phyloP scores from a whole-genome alignment of 176 grass and related monocot genomes.

The Bothriochloa decipiens region DNA sequence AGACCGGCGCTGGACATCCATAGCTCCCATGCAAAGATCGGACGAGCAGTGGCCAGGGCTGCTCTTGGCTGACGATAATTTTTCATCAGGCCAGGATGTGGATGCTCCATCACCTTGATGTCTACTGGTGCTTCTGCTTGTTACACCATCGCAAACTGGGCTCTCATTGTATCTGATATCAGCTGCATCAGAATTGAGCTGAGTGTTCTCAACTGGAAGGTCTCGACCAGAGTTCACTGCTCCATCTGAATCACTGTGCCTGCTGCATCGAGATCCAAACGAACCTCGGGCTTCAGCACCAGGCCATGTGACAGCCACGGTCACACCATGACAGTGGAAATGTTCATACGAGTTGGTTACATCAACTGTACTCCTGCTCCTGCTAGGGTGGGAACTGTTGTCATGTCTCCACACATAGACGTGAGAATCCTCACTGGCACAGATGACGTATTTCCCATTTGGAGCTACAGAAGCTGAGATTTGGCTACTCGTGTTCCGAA shows the following conservation, averaged over 20 bases:
- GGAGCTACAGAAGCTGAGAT: constrained; percentile 87
- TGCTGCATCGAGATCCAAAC: constrained; percentile 44
- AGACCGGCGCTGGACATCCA: constrained; percentile 56
- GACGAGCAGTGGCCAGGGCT: constrained; percentile 54
- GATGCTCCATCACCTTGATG: constrained; percentile 34
- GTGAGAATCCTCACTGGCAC: constrained; percentile 91
- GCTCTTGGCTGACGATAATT: constrained; percentile 49
- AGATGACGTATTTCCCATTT: constrained; percentile 94
- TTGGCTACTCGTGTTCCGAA: constrained; percentile 95
- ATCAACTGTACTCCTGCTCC: constrained; percentile 70
- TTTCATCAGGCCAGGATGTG: constrained; percentile 56
- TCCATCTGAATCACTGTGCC: constrained; percentile 54
- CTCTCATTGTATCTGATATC: constrained; percentile 35
- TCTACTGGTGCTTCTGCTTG: constrained; percentile 27
- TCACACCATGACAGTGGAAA: constrained; percentile 84
- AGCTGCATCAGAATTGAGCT: constrained; percentile 35
- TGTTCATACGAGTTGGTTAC: constrained; percentile 91
- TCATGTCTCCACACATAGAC: constrained; percentile 97
- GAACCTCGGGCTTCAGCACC: constrained; percentile 45
- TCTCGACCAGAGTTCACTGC: constrained; percentile 39
- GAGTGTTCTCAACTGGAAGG: constrained; percentile 30
- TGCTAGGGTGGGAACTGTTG: constrained; percentile 72
- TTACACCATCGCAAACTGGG: constrained; percentile 12
- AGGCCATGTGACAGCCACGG: constrained; percentile 86
- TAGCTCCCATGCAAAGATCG: constrained; percentile 56